Base-by-base conservation (phyloP, 139 green algal species). In the Coccomyxa sp. region DNA sequence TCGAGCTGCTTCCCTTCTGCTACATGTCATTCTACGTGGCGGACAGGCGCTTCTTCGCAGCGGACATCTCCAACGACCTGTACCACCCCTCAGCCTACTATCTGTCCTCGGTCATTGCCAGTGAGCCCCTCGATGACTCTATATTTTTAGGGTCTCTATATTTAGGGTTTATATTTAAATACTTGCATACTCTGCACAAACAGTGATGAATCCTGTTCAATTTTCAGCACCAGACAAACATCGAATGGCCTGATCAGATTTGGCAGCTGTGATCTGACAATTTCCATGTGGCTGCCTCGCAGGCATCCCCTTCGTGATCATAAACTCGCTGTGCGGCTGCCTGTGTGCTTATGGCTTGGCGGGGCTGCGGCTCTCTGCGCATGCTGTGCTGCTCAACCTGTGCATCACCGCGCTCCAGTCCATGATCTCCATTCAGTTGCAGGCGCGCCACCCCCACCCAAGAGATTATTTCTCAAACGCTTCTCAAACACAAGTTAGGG, bases 21-120 rank as follows among this genome's bases (percentile, higher is more conserved):
- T 93, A 86, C 86, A 91, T 93, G 86, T 90, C 83, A 77, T 83
- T 95, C 58, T 92, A 92, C 81, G 90, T 86, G 13, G 90, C 88
- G 0, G 90, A 92, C 89, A 88, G 90, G 76, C 88, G 88, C 78
- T 95, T 90, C 85, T 93, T 90, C 82, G 85, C 88, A 18, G 88
- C 88, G 10, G 91, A 95, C 81, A 51, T 90, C 9, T 60, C 45
- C 38, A 82, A 87, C 13, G 88, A 88, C 76, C 82, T 95, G 67
- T 95, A 93, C 89, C 57, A 77, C 71, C 89, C 91, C 4, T 86
- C 67, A 0, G 87, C 88, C 0, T 93, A 92, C 84, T 91, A 93
- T 79, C 21, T 76, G 0, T 88, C 89, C 18, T 92, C 92, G 81
- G 78, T 87, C 10, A 32, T 91, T 51, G 88, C 89, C 0, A 27